Conservation (phyloP, 1,284 basidiomycete species). For the Schizopora paradoxa region DNA sequence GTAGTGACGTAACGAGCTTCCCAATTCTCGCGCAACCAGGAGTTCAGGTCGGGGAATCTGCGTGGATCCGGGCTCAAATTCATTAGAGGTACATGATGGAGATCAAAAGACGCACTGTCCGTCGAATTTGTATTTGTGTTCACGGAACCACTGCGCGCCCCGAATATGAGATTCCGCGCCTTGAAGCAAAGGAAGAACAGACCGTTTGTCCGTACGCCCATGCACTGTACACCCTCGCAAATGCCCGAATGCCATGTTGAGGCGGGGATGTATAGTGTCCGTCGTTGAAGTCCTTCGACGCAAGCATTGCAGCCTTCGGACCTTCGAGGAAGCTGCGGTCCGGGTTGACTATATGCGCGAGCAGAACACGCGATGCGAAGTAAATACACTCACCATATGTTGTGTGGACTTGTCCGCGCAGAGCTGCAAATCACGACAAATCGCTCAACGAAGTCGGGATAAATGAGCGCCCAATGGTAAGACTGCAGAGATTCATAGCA, state of each 20-base stretch:
- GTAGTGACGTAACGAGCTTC: conserved; percentile 29
- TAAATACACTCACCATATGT: conserved; percentile 29
- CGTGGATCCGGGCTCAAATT: conserved; percentile 2
- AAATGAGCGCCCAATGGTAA: conserved; percentile 33
- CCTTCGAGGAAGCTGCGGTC: conserved; percentile 33
- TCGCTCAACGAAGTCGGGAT: conserved; percentile 33
- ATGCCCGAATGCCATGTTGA: conserved; percentile 31
- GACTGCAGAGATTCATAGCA: conserved; percentile 24
- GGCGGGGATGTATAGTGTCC: conserved; percentile 32
- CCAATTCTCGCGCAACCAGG: conserved; percentile 32
- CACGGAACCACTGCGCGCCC: conserved; percentile 32
- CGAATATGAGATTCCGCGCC: not conserved
- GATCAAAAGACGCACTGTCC: conserved; percentile 27
- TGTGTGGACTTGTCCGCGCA: conserved; percentile 35
- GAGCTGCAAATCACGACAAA: conserved; percentile 34
- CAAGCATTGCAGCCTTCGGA: conserved; percentile 33
- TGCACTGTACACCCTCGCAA: conserved; percentile 32
- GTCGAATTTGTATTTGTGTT: conserved; percentile 27
- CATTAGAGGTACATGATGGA: not conserved
- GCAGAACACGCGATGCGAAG: not conserved
- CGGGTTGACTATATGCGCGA: not conserved
- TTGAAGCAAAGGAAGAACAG: conserved; percentile 10
- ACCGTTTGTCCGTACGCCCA: conserved; percentile 38
- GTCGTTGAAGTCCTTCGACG: conserved; percentile 32
- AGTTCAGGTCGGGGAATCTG: conserved; percentile 30